These are phyloP conservation scores for Combretum micranthum DNA, from an alignment of 345 rosid species.

Conservation along the genomic window DNA sequence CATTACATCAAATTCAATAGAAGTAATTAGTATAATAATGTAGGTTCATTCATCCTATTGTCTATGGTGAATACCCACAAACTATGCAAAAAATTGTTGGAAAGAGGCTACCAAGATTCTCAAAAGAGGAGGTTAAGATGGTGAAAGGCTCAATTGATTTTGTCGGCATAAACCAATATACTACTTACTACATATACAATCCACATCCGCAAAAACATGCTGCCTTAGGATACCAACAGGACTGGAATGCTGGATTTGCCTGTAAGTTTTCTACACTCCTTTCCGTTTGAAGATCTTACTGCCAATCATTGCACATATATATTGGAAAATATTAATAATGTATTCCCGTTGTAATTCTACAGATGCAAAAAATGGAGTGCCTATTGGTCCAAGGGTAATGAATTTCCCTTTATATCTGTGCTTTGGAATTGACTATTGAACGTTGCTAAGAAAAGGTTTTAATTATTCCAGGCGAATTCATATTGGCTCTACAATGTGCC, in stretches of 20 bases:
- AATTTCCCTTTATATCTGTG: background rate
- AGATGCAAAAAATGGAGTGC: constrained; percentile 61
- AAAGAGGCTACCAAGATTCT: constrained; percentile 72
- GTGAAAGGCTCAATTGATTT: constrained; percentile 90
- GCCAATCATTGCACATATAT: too few relatives aligned
- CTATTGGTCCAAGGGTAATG: constrained; percentile 72
- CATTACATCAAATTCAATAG: background rate
- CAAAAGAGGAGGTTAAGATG: constrained; percentile 64
- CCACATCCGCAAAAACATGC: constrained; percentile 43
- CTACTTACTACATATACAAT: constrained; percentile 61
- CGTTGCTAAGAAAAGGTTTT: background rate
- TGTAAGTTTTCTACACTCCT: constrained; percentile 39
- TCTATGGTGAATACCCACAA: constrained; percentile 85
- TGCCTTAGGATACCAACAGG: constrained; percentile 73
- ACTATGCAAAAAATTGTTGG: constrained; percentile 81
- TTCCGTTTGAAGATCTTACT: background rate
- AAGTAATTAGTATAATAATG: background rate
- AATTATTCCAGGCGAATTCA: constrained; percentile 62
- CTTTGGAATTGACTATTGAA: background rate
- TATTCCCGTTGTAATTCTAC: constrained; percentile 7
- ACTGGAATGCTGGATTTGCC: constrained; percentile 75
- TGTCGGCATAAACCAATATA: constrained; percentile 89
- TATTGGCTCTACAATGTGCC: constrained; percentile 91
- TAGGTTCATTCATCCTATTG: constrained; percentile 93
- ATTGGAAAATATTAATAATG: background rate